Conservation (phyloP, 495 filamentous ascomycete species). For the Aspergillus sclerotiicarbonarius region DNA sequence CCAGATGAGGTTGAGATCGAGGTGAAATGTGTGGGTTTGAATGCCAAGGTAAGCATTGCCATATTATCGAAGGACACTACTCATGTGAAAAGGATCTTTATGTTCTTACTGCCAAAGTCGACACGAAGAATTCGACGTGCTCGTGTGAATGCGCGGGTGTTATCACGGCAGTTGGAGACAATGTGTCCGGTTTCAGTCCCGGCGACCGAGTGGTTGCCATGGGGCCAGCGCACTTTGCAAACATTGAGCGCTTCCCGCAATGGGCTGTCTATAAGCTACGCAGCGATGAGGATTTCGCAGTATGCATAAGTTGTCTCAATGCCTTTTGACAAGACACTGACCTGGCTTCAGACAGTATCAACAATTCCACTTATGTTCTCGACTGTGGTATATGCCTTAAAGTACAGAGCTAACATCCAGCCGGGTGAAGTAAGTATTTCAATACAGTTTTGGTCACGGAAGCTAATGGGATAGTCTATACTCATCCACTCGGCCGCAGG, state of each 20-base stretch:
- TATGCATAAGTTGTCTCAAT: not conserved
- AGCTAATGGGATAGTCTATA: not conserved
- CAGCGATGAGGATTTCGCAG: not conserved
- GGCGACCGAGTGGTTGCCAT: constrained; percentile 10
- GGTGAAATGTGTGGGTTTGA: constrained; percentile 1
- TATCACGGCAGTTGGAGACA: not conserved
- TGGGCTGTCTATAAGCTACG: constrained; percentile 1
- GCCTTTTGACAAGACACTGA: not conserved
- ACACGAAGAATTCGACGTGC: not conserved
- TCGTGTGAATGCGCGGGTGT: constrained; percentile 4
- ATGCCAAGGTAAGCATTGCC: not conserved
- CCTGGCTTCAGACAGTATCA: not conserved
- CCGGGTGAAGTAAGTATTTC: not conserved
- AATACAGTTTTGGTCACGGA: not conserved
- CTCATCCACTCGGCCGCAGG: constrained; percentile 56
- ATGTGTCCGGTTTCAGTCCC: not conserved
- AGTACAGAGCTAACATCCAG: not conserved
- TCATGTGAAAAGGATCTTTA: constrained; percentile 5
- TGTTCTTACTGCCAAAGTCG: constrained; percentile 3
- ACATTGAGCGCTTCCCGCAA: not conserved
- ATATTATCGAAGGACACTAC: not conserved
- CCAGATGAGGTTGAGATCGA: not conserved
- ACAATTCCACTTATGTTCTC: constrained; percentile 5
- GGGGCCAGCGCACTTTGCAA: constrained; percentile 4
- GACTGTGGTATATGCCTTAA: not conserved